Evolutionary conservation across 306 rosid species (phyloP), one percentile per base, ranked within the genome.

Genomic region (Fagus crenata): DNA sequence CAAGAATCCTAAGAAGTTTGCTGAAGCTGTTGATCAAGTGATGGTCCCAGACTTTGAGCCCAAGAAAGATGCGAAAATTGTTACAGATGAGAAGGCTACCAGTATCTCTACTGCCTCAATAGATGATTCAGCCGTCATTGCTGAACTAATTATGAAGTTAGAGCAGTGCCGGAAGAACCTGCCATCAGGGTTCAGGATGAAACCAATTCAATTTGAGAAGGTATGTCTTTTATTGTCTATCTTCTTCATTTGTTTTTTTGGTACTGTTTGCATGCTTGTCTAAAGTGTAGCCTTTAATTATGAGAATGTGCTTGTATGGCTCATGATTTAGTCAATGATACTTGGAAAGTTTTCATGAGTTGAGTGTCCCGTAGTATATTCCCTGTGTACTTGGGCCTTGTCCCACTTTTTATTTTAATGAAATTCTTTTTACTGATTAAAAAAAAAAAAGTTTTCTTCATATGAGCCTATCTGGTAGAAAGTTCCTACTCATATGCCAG

Each of bases 141-240:
- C 90, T 73, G 97, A 91, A 73, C 85, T 95, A 61, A 85, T 88
- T 7, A 11, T 14, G 56, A 95, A 78, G 85, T 84, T 92, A 77
- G 97, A 92, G 85, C 88, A 85, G 6, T 85, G 80, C 58, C 84
- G 83, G 18, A 51, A 84, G 72, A 88, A 67, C 53, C 88, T 92
- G 68, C 86, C 79, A 1, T 88, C 88, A 28, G 96, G 86, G 46
- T 92, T 88, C 88, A 86, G 93, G 88, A 92, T 95, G 99, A 95
- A 87, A 69, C 99, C 99, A n/a, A 69, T 95, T 85, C 97, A 88
- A 69, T 95, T 95, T 64, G 99, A 95, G 80, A 95, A 95, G 97
- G 98, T 95, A 3, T 59, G 22, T 46, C 18, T 49, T 60, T 76
- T 5, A 32, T 43, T 31, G 32, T 7, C n/a, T 5, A 12, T 5